Percentiles rank a stretch among this genome's conserved stretches.
Evolutionary conservation across 345 rosid genomes (phyloP).

Genomic region (Capsella bursapastoris): DNA sequence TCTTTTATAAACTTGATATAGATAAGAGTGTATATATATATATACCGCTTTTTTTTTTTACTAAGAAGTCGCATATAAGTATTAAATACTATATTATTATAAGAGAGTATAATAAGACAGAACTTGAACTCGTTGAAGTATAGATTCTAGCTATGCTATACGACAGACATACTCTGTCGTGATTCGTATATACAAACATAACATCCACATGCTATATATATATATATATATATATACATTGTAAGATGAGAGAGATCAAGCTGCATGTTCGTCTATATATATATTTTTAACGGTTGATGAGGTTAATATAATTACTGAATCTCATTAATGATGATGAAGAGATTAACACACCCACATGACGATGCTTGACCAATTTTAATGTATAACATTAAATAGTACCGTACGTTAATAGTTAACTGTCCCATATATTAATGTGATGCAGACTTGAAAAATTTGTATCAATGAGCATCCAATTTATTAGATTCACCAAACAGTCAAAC

Average conservation of each 20-base stretch:
- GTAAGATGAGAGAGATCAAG: background rate
- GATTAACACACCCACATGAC: background rate
- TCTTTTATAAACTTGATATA: no score
- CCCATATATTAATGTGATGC: background rate
- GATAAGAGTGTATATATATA: no score
- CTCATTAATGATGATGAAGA: constrained; percentile 10
- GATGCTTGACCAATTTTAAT: constrained; percentile 4
- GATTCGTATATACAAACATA: constrained; percentile 5
- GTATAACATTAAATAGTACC: background rate
- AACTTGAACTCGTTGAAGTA: constrained; percentile 29
- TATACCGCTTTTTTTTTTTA: no score
- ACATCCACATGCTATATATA: constrained; percentile 29
- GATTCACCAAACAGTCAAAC: constrained; percentile 13
- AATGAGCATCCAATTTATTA: constrained; percentile 10
- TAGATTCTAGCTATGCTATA: constrained; percentile 29
- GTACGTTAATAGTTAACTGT: background rate
- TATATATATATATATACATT: background rate
- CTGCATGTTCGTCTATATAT: constrained; percentile 12
- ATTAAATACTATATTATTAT: background rate
- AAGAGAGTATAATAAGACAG: constrained; percentile 23
- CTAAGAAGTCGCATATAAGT: background rate
- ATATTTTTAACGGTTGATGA: constrained; percentile 8
- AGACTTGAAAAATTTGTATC: background rate
- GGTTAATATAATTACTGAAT: background rate
- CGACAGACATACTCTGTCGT: constrained; percentile 45